phyloP scores from a whole-genome alignment of 2,329 filamentous ascomycete genomes.

The Geosmithia morbida region DNA sequence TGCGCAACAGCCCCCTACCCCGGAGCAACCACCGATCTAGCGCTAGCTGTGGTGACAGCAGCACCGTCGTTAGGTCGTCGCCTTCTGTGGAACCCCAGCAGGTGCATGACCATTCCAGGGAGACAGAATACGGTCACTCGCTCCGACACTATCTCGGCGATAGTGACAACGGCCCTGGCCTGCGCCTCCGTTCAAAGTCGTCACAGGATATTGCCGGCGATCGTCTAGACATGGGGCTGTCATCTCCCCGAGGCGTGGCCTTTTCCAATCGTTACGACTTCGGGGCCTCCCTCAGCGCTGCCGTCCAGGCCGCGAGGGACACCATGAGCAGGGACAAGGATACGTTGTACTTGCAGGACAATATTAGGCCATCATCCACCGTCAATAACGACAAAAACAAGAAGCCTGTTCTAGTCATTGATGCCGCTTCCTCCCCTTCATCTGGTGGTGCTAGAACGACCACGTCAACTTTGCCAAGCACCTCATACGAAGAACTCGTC shows the following conservation, averaged over 20 bases:
- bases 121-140: background rate
- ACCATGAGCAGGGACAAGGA: conserved; percentile 41
- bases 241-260: conserved; percentile 49
- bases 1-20: conserved; percentile 35
- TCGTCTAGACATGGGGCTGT: conserved; percentile 34
- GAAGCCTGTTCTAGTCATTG: too few species aligned
- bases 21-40: conserved; percentile 47
- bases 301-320: conserved; percentile 61
- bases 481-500: conserved; percentile 90
- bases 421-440: background rate
- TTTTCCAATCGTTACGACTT: conserved; percentile 96
- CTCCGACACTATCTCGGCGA: conserved; percentile 52
- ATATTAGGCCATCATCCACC: conserved; percentile 16
- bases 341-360: conserved; percentile 40
- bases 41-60: conserved; percentile 32
- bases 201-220: conserved; percentile 40
- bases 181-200: conserved; percentile 62
- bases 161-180: conserved; percentile 26
- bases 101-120: background rate
- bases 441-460: conserved; percentile 32
- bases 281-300: conserved; percentile 75
- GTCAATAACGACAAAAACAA: background rate
- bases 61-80: conserved; percentile 37
- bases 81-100: conserved; percentile 18
- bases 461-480: conserved; percentile 53